Evolutionary conservation across 75 land plant species (phyloP).

Genomic region (Sequoia sempervirens): DNA sequence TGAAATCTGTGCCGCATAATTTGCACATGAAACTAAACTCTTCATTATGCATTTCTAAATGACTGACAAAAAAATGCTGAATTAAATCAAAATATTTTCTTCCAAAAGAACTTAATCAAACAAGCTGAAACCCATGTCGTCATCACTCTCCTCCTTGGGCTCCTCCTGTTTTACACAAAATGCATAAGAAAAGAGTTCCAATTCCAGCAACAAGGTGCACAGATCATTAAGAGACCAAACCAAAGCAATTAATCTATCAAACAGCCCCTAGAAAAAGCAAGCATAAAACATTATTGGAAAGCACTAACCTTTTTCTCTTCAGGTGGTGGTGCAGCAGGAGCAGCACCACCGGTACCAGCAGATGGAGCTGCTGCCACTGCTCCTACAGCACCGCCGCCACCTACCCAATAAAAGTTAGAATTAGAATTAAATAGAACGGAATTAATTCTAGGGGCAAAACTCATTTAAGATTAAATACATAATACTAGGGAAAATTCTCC

Average conservation of each 20-base stretch:
- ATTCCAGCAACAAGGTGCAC: background rate
- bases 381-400: conserved; percentile 21
- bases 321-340: conserved; percentile 17
- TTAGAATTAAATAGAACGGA: too few relatives aligned
- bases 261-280: too few relatives aligned
- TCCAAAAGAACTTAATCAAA: conserved; percentile 21
- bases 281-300: too few relatives aligned
- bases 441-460: too few relatives aligned
- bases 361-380: conserved; percentile 15
- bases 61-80: background rate
- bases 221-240: too few relatives aligned
- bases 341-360: conserved; percentile 16
- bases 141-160: conserved; percentile 58
- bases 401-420: background rate
- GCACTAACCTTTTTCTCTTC: conserved; percentile 11
- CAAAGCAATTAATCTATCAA: background rate
- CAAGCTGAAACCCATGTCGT: conserved; percentile 57
- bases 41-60: background rate
- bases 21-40: background rate
- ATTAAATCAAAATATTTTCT: background rate
- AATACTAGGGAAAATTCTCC: too few relatives aligned
- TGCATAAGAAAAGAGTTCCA: background rate
- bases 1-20: background rate
- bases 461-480: too few relatives aligned
- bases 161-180: conserved; percentile 31